phyloP scores from a whole-genome alignment of 1,284 basidiomycete species.

The Cryptococcus sp. region DNA sequence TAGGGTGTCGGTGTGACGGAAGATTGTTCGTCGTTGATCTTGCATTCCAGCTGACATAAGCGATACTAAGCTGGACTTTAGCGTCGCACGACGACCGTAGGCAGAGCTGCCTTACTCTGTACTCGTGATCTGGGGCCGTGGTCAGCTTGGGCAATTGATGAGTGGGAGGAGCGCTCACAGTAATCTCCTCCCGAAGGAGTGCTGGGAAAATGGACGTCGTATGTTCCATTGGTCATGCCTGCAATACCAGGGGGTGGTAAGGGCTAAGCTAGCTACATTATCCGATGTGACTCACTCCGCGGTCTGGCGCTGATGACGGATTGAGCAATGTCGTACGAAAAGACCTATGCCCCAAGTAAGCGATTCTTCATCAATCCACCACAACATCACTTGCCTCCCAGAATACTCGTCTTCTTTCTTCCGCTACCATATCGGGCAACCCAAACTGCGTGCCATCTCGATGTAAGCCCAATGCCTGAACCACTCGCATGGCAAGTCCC shows the following conservation, averaged over 20 bases:
- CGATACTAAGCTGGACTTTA: constrained; percentile 12
- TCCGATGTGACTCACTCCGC: constrained; percentile 8
- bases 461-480: constrained; percentile 31
- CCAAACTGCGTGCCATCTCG: constrained; percentile 26
- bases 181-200: constrained; percentile 11
- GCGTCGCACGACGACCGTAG: background rate
- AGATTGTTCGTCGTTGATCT: constrained; percentile 25
- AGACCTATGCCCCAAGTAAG: constrained; percentile 5
- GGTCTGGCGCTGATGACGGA: constrained; percentile 15
- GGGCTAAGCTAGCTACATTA: background rate
- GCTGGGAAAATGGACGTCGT: constrained; percentile 18
- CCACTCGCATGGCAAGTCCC: constrained; percentile 27
- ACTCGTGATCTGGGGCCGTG: constrained; percentile 10
- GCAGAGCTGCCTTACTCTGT: constrained; percentile 3
- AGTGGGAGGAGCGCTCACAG: constrained; percentile 10
- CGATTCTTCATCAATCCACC: background rate
- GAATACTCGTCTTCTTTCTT: constrained; percentile 23
- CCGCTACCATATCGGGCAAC: constrained; percentile 12
- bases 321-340: constrained; percentile 17
- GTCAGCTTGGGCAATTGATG: background rate
- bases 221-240: constrained; percentile 14
- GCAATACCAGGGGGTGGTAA: background rate
- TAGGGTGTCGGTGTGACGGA: constrained; percentile 21
- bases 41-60: constrained; percentile 7
- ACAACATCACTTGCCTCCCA: constrained; percentile 23